phyloP scores from a whole-genome alignment of 371 early-diverging fungal genomes.

The Saksenaea oblongispora region DNA sequence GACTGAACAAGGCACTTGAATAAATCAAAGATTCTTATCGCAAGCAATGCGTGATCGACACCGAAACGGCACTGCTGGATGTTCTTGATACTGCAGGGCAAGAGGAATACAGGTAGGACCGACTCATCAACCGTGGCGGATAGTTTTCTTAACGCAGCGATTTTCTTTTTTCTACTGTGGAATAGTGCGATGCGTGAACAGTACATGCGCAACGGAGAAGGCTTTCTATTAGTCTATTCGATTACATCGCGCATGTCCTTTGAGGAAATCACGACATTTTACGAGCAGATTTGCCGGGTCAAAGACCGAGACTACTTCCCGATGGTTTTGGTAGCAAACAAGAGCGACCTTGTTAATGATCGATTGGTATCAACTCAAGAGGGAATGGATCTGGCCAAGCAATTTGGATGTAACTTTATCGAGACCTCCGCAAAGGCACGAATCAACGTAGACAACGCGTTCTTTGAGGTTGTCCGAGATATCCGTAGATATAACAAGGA shows the following conservation, averaged over 20 bases:
- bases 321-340: constrained; percentile 93
- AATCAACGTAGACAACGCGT: constrained; percentile 91
- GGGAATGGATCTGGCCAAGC: constrained; percentile 81
- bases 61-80: constrained; percentile 82
- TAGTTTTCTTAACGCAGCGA: background rate
- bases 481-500: constrained; percentile 79
- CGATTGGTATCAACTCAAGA: constrained; percentile 80
- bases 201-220: constrained; percentile 76
- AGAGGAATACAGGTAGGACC: constrained; percentile 79
- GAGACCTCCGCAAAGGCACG: constrained; percentile 91
- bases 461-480: constrained; percentile 84
- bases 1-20: background rate
- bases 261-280: constrained; percentile 77
- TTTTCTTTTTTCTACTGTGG: background rate
- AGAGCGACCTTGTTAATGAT: constrained; percentile 86
- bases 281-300: constrained; percentile 78
- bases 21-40: constrained; percentile 83
- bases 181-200: constrained; percentile 73
- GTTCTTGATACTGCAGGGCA: constrained; percentile 95
- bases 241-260: constrained; percentile 78
- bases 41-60: constrained; percentile 85
- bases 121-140: background rate
- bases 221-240: constrained; percentile 53
- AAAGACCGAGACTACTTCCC: constrained; percentile 85
- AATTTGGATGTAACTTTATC: constrained; percentile 76